Conservation (phyloP, 2,329 filamentous ascomycete species). For the Ramularia collo-cygni region DNA sequence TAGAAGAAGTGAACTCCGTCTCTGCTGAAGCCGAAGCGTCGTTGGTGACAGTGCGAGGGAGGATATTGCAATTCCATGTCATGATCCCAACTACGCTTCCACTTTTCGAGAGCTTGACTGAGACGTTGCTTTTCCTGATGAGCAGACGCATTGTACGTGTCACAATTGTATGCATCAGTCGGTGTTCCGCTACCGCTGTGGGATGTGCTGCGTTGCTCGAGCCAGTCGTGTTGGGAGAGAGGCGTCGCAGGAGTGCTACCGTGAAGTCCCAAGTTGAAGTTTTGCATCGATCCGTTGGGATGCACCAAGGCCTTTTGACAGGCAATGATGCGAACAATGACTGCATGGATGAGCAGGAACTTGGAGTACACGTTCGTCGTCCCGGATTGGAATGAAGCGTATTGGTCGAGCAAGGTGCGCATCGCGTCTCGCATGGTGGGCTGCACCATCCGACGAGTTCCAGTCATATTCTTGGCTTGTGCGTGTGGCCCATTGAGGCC, state of each 20-base stretch:
- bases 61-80: constrained; percentile 65
- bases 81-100: constrained; percentile 64
- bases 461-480: constrained; percentile 54
- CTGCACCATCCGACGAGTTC: constrained; percentile 58
- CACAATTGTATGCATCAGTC: constrained; percentile 32
- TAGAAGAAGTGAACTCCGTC: constrained; percentile 70
- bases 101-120: constrained; percentile 57
- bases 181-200: constrained; percentile 35
- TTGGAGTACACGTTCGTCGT: constrained; percentile 67
- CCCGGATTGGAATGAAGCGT: constrained; percentile 54
- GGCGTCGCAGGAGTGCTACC: constrained; percentile 50
- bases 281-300: constrained; percentile 20
- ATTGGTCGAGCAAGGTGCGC: constrained; percentile 53
- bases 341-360: constrained; percentile 64
- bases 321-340: constrained; percentile 57
- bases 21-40: constrained; percentile 61
- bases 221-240: constrained; percentile 53
- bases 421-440: constrained; percentile 57
- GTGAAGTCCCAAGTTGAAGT: constrained; percentile 23
- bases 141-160: constrained; percentile 41
- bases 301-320: constrained; percentile 37
- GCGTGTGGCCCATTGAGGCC: constrained; percentile 54
- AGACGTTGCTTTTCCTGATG: constrained; percentile 44
- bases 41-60: constrained; percentile 43
- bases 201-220: constrained; percentile 36